A percentile compares a stretch with the other conserved stretches of the same genome.
Conservation (phyloP, 345 rosid species). For the Acer yangbiense region DNA sequence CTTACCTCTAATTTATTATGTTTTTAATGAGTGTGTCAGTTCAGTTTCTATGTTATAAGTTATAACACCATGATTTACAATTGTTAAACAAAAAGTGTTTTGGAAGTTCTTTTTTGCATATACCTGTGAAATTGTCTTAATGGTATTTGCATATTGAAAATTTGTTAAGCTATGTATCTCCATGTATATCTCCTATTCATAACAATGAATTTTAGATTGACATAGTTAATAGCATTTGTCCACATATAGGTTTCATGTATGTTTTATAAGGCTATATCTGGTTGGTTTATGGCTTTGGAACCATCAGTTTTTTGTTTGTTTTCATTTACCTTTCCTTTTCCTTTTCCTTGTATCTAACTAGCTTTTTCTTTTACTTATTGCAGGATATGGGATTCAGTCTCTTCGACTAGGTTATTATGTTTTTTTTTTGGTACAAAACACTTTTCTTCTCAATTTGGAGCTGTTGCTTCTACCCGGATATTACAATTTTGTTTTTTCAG, state of each 20-base stretch:
- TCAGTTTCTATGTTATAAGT: neutral
- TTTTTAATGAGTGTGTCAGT: neutral
- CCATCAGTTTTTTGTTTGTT: neutral
- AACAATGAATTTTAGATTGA: neutral
- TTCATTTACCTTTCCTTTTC: neutral
- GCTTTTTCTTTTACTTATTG: conserved; percentile 14
- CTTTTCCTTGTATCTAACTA: neutral
- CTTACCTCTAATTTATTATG: neutral
- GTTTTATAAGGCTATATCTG: neutral
- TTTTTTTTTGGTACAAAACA: neutral
- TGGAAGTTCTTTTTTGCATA: neutral
- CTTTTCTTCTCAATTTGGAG: conserved; percentile 13
- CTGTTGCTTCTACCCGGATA: neutral
- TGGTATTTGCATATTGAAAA: neutral
- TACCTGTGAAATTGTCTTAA: neutral
- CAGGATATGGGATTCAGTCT: conserved; percentile 74
- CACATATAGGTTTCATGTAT: neutral
- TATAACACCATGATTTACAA: neutral
- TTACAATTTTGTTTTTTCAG: neutral
- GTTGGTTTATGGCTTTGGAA: neutral
- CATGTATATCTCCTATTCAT: neutral
- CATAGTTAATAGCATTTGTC: neutral
- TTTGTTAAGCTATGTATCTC: neutral
- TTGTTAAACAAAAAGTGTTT: neutral
- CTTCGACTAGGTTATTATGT: conserved; percentile 40